Evolutionary conservation across 202 grass and related monocot species (phyloP), one percentile per base, ranked within the genome.

Genomic region (Alloteropsis angusta): DNA sequence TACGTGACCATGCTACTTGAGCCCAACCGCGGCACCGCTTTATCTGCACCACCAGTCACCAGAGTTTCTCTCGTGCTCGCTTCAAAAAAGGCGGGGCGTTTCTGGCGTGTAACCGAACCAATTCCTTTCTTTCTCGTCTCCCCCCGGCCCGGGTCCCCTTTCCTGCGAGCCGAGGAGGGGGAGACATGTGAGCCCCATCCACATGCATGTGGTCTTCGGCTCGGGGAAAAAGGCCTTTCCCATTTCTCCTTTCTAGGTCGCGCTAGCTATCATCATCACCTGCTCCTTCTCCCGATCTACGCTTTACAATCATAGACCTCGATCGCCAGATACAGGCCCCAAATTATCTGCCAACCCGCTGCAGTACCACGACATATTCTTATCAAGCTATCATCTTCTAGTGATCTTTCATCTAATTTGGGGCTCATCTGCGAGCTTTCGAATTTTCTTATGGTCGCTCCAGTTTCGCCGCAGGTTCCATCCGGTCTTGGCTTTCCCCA

Each of bases 201-300:
- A 80, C 30, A 61, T 34, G 87, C 83, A 89, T 68, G 74, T 68
- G 87, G 80, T 82, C 74, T 78, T 86, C 54, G 47, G 53, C 68
- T 83, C 55, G 52, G 74, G 74, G 60, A 23, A 70, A 79, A 85
- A 62, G 59, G 43, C 75, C 54, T 80, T 79, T 79, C 48, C 25
- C 64, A 32, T 76, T 84, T 50, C 77, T 43, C 10, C 77, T 85
- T 88, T 88, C 61, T 88, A 81, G 82, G 82, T 28, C 58, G 64
- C 80, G 15, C 75, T 45, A 72, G 77, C 57, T 85, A 85, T 76
- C 82, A 85, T 76, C 82, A 71, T 61, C 85, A 72, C 61, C 75
- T 37, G n/a, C 76, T 69, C 46, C 46, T 26, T 16, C 55, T 56
- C 71, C 57, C 48, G 55, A 84, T 80, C 60, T 28, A 49, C 75